phyloP scores from a whole-genome alignment of 192 early-diverging fungal genomes.

The Haplosporangium gracile region DNA sequence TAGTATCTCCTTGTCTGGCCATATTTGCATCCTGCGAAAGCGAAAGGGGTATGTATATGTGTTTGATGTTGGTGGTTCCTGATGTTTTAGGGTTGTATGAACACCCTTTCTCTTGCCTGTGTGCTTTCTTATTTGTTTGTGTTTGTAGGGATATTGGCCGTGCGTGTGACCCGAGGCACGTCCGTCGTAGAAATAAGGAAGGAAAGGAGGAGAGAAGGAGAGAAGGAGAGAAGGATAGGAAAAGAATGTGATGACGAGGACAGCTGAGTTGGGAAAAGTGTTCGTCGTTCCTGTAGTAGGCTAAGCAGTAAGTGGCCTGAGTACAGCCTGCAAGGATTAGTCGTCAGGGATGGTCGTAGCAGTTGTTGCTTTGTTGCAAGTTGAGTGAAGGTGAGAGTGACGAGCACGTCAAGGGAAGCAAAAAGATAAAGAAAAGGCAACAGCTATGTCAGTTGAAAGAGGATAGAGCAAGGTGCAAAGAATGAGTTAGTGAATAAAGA shows the following conservation, averaged over 20 bases:
- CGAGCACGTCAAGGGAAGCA: not conserved
- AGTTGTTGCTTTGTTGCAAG: not conserved
- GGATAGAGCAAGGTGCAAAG: not conserved
- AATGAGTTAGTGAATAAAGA: not conserved
- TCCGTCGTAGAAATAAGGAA: not conserved
- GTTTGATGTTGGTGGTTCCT: not conserved
- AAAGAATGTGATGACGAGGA: not conserved
- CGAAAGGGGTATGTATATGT: not conserved
- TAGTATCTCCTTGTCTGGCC: constrained; percentile 5
- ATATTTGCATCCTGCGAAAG: constrained; percentile 2
- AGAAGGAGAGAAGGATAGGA: not conserved
- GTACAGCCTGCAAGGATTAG: not conserved
- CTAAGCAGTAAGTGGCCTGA: not conserved
- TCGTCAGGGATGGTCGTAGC: not conserved
- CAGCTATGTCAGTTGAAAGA: not conserved
- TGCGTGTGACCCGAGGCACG: not conserved
- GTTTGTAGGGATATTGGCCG: not conserved
- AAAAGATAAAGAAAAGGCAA: not conserved
- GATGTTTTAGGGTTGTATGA: constrained; percentile 7
- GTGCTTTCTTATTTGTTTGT: not conserved
- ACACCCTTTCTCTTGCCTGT: not conserved
- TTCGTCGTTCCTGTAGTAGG: not conserved
- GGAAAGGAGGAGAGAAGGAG: not conserved
- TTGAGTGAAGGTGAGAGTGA: not conserved
- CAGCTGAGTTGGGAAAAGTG: not conserved